Evolutionary conservation across 106 monocot species (phyloP).

Genomic region (Dioscorea zingiberensis): DNA sequence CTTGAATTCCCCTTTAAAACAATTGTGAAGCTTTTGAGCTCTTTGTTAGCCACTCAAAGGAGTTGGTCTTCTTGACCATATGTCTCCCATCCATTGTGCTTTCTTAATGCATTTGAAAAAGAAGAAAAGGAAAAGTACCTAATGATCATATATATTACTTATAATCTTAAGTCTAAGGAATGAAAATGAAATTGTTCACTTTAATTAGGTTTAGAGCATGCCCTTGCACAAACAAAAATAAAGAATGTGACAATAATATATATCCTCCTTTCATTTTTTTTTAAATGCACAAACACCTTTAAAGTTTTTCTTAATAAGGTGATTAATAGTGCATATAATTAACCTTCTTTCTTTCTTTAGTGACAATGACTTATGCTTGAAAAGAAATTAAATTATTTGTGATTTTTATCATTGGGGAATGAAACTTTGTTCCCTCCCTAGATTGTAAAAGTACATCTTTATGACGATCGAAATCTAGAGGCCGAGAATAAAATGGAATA

Average conservation of each 20-base stretch:
- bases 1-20: constrained; percentile 7
- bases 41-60: constrained; percentile 6
- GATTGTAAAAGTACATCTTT: no score
- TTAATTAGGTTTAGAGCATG: constrained; percentile 9
- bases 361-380: neutral
- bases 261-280: neutral
- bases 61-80: neutral
- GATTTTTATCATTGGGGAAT: neutral
- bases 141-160: no score
- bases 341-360: neutral
- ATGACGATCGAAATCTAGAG: no score
- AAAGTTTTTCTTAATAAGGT: neutral
- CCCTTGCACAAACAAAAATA: constrained; percentile 20
- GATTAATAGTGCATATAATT: neutral
- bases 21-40: constrained; percentile 3
- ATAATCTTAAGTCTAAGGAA: neutral
- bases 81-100: neutral
- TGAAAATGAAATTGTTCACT: constrained; percentile 10
- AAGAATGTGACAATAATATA: constrained; percentile 8
- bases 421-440: no score
- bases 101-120: constrained; percentile 3
- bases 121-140: neutral
- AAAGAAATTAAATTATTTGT: neutral
- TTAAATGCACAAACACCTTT: neutral
- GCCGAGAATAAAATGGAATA: neutral